These are phyloP conservation scores for Amaranthus tricolor DNA, from an alignment of 179 eudicot species.

Conservation along the genomic window DNA sequence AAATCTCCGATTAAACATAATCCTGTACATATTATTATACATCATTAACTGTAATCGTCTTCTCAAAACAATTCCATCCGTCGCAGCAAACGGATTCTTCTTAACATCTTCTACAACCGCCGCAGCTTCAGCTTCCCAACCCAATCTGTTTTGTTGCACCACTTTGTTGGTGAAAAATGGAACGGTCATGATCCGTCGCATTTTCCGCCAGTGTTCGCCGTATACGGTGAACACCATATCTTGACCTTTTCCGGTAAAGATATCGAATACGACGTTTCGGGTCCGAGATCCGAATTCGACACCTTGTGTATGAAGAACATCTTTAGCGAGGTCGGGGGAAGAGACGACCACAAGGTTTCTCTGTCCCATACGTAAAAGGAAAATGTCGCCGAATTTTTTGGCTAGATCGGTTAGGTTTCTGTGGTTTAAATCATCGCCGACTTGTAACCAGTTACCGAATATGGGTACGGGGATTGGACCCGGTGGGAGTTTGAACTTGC, in stretches of 20 bases:
- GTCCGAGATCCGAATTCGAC: conserved; percentile 42
- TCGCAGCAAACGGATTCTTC: conserved; percentile 41
- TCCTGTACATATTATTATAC: conserved; percentile 68
- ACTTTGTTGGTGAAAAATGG: conserved; percentile 69
- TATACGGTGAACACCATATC: conserved; percentile 66
- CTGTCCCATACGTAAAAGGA: conserved; percentile 32
- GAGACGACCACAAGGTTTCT: conserved; percentile 35
- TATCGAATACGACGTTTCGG: conserved; percentile 35
- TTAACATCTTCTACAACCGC: conserved; percentile 52
- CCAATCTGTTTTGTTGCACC: conserved; percentile 51
- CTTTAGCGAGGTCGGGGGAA: conserved; percentile 37
- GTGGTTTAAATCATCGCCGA: conserved; percentile 40
- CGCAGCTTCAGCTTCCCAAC: conserved; percentile 60
- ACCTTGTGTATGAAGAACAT: conserved; percentile 38
- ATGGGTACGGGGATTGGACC: conserved; percentile 33
- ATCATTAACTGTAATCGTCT: conserved; percentile 57
- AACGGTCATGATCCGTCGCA: conserved; percentile 61
- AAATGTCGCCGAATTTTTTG: conserved; percentile 29
- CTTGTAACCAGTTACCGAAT: conserved; percentile 40
- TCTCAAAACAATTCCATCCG: conserved; percentile 47
- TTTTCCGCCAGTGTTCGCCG: conserved; percentile 66
- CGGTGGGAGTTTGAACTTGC: conserved; percentile 31
- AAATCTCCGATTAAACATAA: conserved; percentile 61
- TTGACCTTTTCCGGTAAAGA: conserved; percentile 44
- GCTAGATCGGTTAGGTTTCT: conserved; percentile 29